These are phyloP conservation scores for Saturnispora zaruensis DNA, from an alignment of 805 yeast species.

Conservation along the genomic window DNA sequence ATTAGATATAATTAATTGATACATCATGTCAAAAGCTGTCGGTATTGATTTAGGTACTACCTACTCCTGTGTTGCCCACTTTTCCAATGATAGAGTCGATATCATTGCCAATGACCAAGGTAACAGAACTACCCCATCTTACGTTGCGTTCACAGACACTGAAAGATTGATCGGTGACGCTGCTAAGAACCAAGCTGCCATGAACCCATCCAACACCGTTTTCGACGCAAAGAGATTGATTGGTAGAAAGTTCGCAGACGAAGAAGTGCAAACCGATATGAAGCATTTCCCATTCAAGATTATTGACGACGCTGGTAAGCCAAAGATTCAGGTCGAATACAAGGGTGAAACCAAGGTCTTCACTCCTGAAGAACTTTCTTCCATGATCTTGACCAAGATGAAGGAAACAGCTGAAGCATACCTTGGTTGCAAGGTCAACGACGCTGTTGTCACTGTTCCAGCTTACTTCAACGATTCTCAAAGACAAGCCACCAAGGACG, in stretches of 20 bases:
- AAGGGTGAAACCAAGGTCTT: slow-evolving; percentile 88
- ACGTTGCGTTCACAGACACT: slow-evolving; percentile 86
- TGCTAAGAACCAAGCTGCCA: slow-evolving; percentile 95
- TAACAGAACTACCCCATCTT: slow-evolving; percentile 96
- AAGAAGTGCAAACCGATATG: slow-evolving; percentile 73
- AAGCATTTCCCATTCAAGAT: slow-evolving; percentile 92
- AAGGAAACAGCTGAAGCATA: slow-evolving; percentile 55
- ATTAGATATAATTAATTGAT: not conserved
- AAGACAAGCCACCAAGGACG: slow-evolving; percentile 75
- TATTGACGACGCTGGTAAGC: slow-evolving; percentile 75
- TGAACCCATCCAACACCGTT: slow-evolving; percentile 86
- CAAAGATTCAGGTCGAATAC: slow-evolving; percentile 82
- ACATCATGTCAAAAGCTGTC: slow-evolving; percentile 42
- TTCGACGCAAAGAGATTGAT: slow-evolving; percentile 89
- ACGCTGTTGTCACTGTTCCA: slow-evolving; percentile 79
- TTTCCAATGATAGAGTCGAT: slow-evolving; percentile 86
- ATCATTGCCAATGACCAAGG: slow-evolving; percentile 97
- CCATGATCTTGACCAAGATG: slow-evolving; percentile 72
- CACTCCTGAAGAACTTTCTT: slow-evolving; percentile 91
- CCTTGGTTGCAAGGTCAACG: slow-evolving; percentile 43
- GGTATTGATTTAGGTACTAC: slow-evolving; percentile 86
- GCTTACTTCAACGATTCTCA: slow-evolving; percentile 79
- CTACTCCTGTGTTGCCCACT: slow-evolving; percentile 93
- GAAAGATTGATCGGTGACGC: slow-evolving; percentile 96
- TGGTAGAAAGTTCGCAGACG: slow-evolving; percentile 81